Percentiles rank a stretch among this genome's conserved stretches.
These are phyloP conservation scores for Nadsonia commutata DNA, from an alignment of 1,139 yeast genomes.

Conservation along the genomic window DNA sequence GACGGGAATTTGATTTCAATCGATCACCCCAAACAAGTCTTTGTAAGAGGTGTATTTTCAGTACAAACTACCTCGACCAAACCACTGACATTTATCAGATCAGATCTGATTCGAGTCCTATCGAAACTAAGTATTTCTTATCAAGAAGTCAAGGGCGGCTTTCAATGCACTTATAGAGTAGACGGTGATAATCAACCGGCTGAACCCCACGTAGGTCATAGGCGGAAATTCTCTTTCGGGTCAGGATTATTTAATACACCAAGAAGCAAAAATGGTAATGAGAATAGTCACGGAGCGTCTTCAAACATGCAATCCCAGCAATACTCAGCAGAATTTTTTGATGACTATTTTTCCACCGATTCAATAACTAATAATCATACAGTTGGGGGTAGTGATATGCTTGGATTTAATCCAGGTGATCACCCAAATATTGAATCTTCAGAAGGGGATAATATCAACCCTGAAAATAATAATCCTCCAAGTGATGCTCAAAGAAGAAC, in stretches of 20 bases:
- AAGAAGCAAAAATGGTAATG: not conserved
- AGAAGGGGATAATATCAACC: not conserved
- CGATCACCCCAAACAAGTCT: slow-evolving; percentile 81
- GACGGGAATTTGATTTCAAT: slow-evolving; percentile 34
- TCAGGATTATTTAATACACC: not conserved
- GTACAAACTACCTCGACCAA: slow-evolving; percentile 93
- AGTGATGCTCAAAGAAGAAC: slow-evolving; percentile 15
- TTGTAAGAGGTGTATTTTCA: slow-evolving; percentile 86
- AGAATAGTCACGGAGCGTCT: too few relatives aligned
- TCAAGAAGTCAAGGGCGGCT: slow-evolving; percentile 90
- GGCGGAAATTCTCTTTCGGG: not conserved
- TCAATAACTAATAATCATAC: not conserved
- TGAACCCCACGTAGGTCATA: not conserved
- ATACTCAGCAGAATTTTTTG: not conserved
- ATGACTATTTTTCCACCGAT: not conserved
- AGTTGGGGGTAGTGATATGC: slow-evolving; percentile 44
- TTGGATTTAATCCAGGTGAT: slow-evolving; percentile 19
- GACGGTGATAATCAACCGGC: not conserved
- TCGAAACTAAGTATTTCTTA: slow-evolving; percentile 65
- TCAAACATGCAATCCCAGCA: too few relatives aligned
- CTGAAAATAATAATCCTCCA: not conserved
- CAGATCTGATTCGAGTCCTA: slow-evolving; percentile 68
- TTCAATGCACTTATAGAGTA: slow-evolving; percentile 52
- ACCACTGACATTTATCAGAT: slow-evolving; percentile 76
- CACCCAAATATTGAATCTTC: slow-evolving; percentile 6